Evolutionary conservation across 306 rosid genomes (phyloP), one percentile per base, ranked within the genome.

Genomic region (Prosopis cineraria): DNA sequence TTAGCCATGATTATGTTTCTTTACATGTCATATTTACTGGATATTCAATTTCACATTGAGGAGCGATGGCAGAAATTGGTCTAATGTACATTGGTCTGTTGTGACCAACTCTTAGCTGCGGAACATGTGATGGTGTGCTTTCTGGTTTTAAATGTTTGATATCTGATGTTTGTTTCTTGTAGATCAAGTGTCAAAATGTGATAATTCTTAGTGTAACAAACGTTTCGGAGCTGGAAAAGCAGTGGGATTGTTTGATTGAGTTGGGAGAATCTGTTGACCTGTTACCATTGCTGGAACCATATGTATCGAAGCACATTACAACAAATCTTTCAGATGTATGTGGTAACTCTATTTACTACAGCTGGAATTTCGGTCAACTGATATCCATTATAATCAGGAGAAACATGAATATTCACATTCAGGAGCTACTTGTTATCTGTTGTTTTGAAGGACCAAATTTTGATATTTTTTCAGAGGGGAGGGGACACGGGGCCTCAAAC

Each of bases 151-250:
- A 68, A 68, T 68, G 48, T 68, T 40, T 68, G 34, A 25, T 68
- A 13, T 16, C 58, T 22, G 17, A 59, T 44, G 62, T 73, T 77
- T 68, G 68, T 79, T 81, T 84, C 56, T 79, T 82, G 88, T 84
- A 95, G 99, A 90, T 95, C 83, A 95, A 95, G 88, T 95, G 99
- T 82, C 88, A 88, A 79, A 95, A 95, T 79, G 91, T 91, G 43
- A 84, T 91, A 56, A 72, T 88, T 82, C 84, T 95, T 47, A 86
- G 82, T 41, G 96, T 98, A 72, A 86, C 98, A 73, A 90, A 90
- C 81, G 71, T 76, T 33, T 29, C 31, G 79, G 99, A 95, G 93
- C 91, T 95, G 80, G 94, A 88, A 66, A 83, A 80, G 75, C 80
- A 95, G 87, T 95, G 98, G 99, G 93, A 90, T 56, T 95, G 96